A percentile compares a stretch with the other conserved stretches of the same genome.
Conservation (phyloP, 768 basidiomycete genomes). For the Boletus rubescentipes region DNA sequence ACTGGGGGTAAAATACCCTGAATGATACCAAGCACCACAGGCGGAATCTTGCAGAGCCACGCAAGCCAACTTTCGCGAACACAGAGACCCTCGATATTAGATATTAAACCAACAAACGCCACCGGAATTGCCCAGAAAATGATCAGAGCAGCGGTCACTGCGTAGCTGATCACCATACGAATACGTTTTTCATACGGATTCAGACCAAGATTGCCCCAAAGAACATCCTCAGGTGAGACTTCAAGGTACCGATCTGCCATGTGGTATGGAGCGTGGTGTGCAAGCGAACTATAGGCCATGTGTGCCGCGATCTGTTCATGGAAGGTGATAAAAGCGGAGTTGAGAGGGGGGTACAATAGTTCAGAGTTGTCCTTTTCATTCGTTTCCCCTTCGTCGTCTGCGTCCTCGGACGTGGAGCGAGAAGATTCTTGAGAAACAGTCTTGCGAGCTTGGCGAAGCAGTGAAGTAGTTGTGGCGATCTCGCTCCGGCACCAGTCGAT, state of each 20-base stretch:
- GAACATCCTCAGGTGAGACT: slow-evolving; percentile 83
- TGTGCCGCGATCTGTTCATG: slow-evolving; percentile 92
- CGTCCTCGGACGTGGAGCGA: slow-evolving; percentile 25
- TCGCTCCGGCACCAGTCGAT: slow-evolving; percentile 87
- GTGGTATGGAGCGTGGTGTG: slow-evolving; percentile 78
- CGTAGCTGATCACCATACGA: slow-evolving; percentile 66
- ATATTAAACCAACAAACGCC: slow-evolving; percentile 81
- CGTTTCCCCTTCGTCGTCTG: slow-evolving; percentile 9
- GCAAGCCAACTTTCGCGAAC: slow-evolving; percentile 63
- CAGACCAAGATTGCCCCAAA: slow-evolving; percentile 87
- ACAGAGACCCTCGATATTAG: slow-evolving; percentile 77
- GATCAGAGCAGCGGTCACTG: slow-evolving; percentile 75
- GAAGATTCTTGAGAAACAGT: slow-evolving; percentile 19
- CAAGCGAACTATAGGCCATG: slow-evolving; percentile 70
- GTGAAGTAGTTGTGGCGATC: slow-evolving; percentile 53
- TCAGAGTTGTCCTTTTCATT: slow-evolving; percentile 9
- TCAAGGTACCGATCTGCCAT: slow-evolving; percentile 81
- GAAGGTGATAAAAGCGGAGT: slow-evolving; percentile 87
- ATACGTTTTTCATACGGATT: slow-evolving; percentile 86
- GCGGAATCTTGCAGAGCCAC: slow-evolving; percentile 79
- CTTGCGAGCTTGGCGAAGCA: slow-evolving; percentile 52
- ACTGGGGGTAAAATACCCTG: slow-evolving; percentile 88
- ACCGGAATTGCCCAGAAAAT: slow-evolving; percentile 89
- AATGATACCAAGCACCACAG: slow-evolving; percentile 73
- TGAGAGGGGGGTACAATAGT: slow-evolving; percentile 55